Evolutionary conservation across 2,329 filamentous ascomycete genomes (phyloP), one percentile per base, ranked within the genome.

Genomic region (Trichoderma koningii): DNA sequence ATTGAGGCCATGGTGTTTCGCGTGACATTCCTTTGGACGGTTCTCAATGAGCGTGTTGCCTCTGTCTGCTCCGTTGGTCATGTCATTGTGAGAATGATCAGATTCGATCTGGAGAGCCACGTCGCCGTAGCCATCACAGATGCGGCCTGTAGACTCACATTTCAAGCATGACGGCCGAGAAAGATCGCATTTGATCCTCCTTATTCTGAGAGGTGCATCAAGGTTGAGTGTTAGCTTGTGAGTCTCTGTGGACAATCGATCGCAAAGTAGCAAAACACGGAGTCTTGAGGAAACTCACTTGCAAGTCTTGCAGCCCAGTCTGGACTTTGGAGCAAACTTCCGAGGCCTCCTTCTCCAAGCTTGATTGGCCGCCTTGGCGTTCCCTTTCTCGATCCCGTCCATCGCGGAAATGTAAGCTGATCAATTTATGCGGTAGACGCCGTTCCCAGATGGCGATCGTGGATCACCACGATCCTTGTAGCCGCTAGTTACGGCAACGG

Each of bases 281-380:
- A 47, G n/a, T 7, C 34, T 7, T 23, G 3, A 23, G 21, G 21
- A 21, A 42, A 47, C 55, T 57, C 55, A 57, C 55, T 57, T 57
- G 55, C 55, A 57, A 23, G 55, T 57, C 23, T 57, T 57, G 47
- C 55, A 57, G 55, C 55, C 55, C 6, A 57, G 55, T 28, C 55
- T 57, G 19, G 55, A 57, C 55, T 57, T 57, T 19, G 55, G 55
- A 57, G 55, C 55, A 12, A 57, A 57, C n/a, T 57, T 21, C 15
- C 55, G 55, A 57, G 55, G 55, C 55, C 47, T 57, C n/a, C 9
- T 57, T 57, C 55, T 57, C 55, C 55, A 57, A 21, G 55, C 26
- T 47, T 57, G 55, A 34, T n/a, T 57, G 12, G n/a, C 26, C n/a
- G 26, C 41, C n/a, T 23, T 57, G n/a, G 42, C 1, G 26, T 45